Evolutionary conservation across 768 basidiomycete genomes (phyloP), one percentile per base, ranked within the genome.

Genomic region (Rhodosporidiobolus sp.): DNA sequence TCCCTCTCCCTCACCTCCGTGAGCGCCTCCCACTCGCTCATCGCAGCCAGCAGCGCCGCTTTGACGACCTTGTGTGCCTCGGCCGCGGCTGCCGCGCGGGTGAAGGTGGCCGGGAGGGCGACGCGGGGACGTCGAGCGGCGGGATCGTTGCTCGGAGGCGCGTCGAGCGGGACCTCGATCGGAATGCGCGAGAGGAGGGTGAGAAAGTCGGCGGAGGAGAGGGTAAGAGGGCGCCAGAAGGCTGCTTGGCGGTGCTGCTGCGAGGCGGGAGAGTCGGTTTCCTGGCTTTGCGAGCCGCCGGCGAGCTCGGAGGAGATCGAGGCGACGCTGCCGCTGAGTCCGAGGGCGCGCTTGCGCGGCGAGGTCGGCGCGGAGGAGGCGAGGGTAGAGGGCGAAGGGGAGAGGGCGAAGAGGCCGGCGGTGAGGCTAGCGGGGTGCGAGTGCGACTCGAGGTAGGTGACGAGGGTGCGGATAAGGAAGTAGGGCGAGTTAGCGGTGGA

Each of bases 371-470:
- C 24, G 9, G n/a, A 43, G 28, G 30, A 48, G 22, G 54, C 5
- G 30, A 34, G 26, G 12, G 26, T 2, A 26, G 62, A 35, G 14
- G 11, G 35, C 7, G n/a, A 20, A 0, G 48, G n/a, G 20, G 17
- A 19, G 9, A 32, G 52, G 5, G n/a, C 17, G 54, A 56, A 9
- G 54, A 56, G 28, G 30, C 3, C 4, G n/a, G 28, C 20, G 7
- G 43, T 20, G 26, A 17, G 8, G 11, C 45, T 1, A 22, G 55
- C 30, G 0, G 70, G 45, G 32, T 72, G 66, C 6, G 71, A 67
- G 34, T 64, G 45, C n/a, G 61, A 35, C 26, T 72, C 71, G 66
- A 72, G 65, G 52, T 67, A 72, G 26, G 66, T 14, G 8, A n/a
- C 14, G n/a, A 72, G 52, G 24, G 68, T 52, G n/a, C 71, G 71